phyloP scores from a whole-genome alignment of 2,329 filamentous ascomycete species.

The Emergomyces orientalis region DNA sequence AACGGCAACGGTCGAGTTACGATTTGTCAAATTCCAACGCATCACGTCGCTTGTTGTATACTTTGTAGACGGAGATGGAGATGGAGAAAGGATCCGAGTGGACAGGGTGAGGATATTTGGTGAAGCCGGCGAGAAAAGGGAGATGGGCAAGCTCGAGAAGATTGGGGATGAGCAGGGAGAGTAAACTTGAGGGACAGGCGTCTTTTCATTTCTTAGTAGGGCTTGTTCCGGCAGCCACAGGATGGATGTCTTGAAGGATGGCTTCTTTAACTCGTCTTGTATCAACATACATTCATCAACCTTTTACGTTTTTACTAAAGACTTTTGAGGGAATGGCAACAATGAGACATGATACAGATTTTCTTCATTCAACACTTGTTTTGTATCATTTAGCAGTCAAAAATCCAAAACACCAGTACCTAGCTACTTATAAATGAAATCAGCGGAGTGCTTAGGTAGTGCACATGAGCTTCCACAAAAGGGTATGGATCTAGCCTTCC shows the following conservation, averaged over 20 bases:
- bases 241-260: background rate
- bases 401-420: background rate
- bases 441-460: background rate
- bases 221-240: background rate
- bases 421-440: background rate
- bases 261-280: background rate
- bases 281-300: background rate
- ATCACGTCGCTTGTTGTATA: slow-evolving; percentile 80
- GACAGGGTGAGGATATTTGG: slow-evolving; percentile 58
- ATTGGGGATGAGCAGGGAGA: slow-evolving; percentile 65
- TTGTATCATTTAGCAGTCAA: background rate
- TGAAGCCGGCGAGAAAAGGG: slow-evolving; percentile 81
- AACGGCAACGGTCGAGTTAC: slow-evolving; percentile 62
- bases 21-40: slow-evolving; percentile 97
- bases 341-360: background rate
- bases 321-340: background rate
- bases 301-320: background rate
- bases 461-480: background rate
- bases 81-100: slow-evolving; percentile 75
- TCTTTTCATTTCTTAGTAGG: background rate
- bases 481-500: background rate
- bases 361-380: background rate
- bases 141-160: slow-evolving; percentile 93
- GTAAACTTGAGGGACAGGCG: slow-evolving; percentile 24
- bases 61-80: slow-evolving; percentile 73